Percentiles rank a stretch among this genome's conserved stretches.
phyloP scores from a whole-genome alignment of 208 protist species.

The Trypanosoma platydactyli region DNA sequence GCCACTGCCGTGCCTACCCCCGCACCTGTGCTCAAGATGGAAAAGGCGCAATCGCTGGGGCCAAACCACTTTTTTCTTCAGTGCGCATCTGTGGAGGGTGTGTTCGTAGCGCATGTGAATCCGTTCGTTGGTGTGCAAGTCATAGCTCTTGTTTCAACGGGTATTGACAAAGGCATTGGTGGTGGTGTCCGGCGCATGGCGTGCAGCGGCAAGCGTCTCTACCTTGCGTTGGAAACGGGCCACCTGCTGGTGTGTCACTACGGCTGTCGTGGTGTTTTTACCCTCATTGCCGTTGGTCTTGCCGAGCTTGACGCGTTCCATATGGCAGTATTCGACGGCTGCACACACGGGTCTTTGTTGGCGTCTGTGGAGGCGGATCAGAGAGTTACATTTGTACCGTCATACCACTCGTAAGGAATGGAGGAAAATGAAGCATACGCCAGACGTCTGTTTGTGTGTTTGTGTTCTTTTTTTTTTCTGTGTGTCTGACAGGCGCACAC shows the following conservation, averaged over 20 bases:
- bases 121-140: constrained; percentile 68
- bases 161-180: constrained; percentile 63
- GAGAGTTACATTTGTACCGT: constrained; percentile 56
- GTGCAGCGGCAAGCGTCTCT: constrained; percentile 65
- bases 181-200: constrained; percentile 52
- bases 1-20: constrained; percentile 40
- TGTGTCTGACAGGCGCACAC: no score
- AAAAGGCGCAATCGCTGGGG: constrained; percentile 48
- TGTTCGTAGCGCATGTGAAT: constrained; percentile 64
- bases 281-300: constrained; percentile 69
- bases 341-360: constrained; percentile 61
- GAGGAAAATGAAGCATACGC: neutral
- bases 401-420: constrained; percentile 51
- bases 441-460: neutral
- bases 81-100: constrained; percentile 52
- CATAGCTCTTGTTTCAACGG: constrained; percentile 61
- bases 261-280: constrained; percentile 33
- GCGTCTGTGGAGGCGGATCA: constrained; percentile 65
- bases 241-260: constrained; percentile 81
- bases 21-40: constrained; percentile 54
- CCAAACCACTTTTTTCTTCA: constrained; percentile 62
- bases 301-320: constrained; percentile 45
- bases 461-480: neutral
- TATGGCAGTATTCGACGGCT: constrained; percentile 53
- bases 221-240: constrained; percentile 63